Evolutionary conservation across 2,329 filamentous ascomycete genomes (phyloP), one percentile per base, ranked within the genome.

Genomic region (Monilinia aucupariae): DNA sequence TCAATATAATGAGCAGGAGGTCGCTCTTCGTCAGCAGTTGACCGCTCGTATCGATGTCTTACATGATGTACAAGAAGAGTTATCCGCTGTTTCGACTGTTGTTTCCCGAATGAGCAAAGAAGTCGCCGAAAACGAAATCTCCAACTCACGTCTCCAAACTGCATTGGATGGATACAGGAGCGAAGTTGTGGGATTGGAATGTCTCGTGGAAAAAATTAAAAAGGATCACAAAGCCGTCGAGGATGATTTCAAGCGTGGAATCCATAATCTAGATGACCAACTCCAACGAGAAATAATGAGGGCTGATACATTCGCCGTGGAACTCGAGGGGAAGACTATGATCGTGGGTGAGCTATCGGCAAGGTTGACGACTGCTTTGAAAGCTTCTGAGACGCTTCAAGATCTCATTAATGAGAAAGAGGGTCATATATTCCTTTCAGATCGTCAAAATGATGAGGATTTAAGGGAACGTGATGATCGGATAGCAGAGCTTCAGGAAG

Each of bases 1-100:
- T 70, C 82, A 86, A 73, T 84, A 85, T 72, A 83, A 83, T 69
- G 78, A 78, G 27, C 78, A 82, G 7, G 83, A 86, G 73, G 73
- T 77, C 0, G 81, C 80, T 0, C 76, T 87, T 15, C 79, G 83
- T 1, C 79, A 82, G 66, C 84, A 87, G 68, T 79, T 87, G 4
- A 76, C 77, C 12, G 78, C 81, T 0, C 77, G 83, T 0, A 80
- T 83, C 0, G 76, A 77, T 0, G 80, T 78, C 22, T 81, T 82
- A 76, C 79, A 82, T 39, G 74, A 71, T 0, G 72, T 85, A 32
- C 74, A 74, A n/a, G 71, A 68, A 0, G 78, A 83, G 59, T 74
- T 83, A 22, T 61, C 63, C 1, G 54, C 62, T 22, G 67, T 69
- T 2, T 68, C 66, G 10, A 56, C 51, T 0, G 48, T 64, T 0